phyloP scores from a whole-genome alignment of 345 rosid genomes.

The Eucalyptus paniculata region DNA sequence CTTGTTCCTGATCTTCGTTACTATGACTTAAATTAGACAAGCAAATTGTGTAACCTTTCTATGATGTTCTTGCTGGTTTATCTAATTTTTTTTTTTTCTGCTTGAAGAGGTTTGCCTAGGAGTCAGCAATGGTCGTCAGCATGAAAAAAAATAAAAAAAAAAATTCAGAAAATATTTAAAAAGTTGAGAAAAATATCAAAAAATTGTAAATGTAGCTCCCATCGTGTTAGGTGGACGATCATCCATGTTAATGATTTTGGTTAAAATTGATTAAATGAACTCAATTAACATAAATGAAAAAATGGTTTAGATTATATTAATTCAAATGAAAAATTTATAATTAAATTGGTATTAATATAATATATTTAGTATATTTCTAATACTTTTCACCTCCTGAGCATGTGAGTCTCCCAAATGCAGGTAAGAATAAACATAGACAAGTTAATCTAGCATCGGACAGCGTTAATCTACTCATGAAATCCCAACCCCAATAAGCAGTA shows the following conservation, averaged over 20 bases:
- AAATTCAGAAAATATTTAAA: no score
- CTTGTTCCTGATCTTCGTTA: accelerated
- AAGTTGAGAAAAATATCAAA: accelerated
- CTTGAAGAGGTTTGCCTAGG: accelerated
- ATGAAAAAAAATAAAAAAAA: no score
- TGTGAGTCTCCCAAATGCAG: neutral
- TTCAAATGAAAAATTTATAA: no score
- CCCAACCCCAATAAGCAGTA: neutral
- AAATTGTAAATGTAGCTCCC: no score
- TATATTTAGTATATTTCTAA: no score
- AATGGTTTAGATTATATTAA: accelerated
- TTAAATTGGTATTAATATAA: accelerated
- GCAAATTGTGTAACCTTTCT: accelerated
- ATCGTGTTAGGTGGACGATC: no score
- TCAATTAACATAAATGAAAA: accelerated
- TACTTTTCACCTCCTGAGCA: neutral
- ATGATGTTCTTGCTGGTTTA: neutral
- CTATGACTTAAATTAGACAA: neutral
- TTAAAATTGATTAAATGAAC: no score
- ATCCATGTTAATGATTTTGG: accelerated
- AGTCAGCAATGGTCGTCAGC: accelerated
- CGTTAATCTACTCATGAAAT: neutral
- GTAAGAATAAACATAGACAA: neutral
- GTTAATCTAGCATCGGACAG: neutral
- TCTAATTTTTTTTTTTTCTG: neutral